A percentile compares a stretch with the other conserved stretches of the same genome.
Conservation (phyloP, 257 asterid species). For the Phtheirospermum japonicum region DNA sequence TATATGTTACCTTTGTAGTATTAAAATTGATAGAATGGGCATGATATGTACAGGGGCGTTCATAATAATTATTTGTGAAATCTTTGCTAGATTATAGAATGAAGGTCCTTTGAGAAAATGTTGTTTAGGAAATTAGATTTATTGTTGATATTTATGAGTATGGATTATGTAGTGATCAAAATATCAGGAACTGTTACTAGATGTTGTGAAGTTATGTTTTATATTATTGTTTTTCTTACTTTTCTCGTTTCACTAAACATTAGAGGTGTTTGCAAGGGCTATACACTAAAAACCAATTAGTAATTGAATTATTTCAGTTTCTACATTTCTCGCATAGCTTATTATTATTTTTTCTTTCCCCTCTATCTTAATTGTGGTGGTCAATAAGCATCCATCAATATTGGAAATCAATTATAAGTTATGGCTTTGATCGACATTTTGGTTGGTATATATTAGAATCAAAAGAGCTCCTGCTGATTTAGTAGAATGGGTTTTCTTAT, state of each 20-base stretch:
- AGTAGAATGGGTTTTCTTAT: background rate
- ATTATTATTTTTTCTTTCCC: background rate
- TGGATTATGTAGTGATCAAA: background rate
- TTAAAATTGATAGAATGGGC: no score
- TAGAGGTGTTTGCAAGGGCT: background rate
- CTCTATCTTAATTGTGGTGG: background rate
- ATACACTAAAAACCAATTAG: background rate
- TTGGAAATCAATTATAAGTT: background rate
- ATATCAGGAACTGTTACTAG: constrained; percentile 2
- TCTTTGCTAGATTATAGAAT: background rate
- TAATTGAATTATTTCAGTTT: background rate
- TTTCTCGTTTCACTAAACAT: background rate
- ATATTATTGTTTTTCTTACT: background rate
- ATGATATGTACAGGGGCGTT: no score
- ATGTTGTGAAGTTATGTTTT: background rate
- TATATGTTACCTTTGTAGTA: background rate
- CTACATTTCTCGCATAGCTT: background rate
- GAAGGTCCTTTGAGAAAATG: background rate
- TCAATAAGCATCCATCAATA: background rate
- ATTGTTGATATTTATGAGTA: background rate
- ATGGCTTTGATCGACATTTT: background rate
- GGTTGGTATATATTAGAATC: background rate
- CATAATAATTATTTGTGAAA: background rate
- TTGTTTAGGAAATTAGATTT: background rate
- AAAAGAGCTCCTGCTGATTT: background rate